phyloP scores from a whole-genome alignment of 106 monocot genomes.

The Dioscorea dumetorum region DNA sequence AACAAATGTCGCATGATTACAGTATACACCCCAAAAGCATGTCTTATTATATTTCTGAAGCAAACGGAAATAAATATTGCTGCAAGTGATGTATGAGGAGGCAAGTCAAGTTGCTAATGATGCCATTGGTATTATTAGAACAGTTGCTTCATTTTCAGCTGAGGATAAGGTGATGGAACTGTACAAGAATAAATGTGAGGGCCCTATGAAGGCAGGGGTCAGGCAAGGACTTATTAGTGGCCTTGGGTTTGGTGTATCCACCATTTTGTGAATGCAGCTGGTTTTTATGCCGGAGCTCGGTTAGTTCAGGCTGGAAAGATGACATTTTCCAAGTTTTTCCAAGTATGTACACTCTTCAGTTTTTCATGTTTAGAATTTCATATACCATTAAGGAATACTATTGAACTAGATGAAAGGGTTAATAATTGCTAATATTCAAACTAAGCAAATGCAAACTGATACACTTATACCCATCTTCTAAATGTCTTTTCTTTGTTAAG shows the following conservation, averaged over 20 bases:
- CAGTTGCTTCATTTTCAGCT: slow-evolving; percentile 54
- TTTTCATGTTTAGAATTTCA: neutral
- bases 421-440: too few species aligned
- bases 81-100: slow-evolving; percentile 50
- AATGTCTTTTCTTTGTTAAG: too few species aligned
- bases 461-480: too few species aligned
- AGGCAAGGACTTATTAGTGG: slow-evolving; percentile 39
- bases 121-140: slow-evolving; percentile 52
- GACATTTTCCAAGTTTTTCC: slow-evolving; percentile 42
- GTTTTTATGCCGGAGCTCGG: slow-evolving; percentile 56
- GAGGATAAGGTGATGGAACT: slow-evolving; percentile 46
- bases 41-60: too few species aligned
- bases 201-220: slow-evolving; percentile 36
- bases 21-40: too few species aligned
- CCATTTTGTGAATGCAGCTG: slow-evolving; percentile 31
- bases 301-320: slow-evolving; percentile 36
- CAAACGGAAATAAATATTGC: too few species aligned
- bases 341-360: slow-evolving; percentile 15
- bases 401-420: too few species aligned
- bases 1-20: too few species aligned
- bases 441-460: too few species aligned
- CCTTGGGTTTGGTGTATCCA: slow-evolving; percentile 47
- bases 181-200: slow-evolving; percentile 40
- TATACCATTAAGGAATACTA: too few species aligned
- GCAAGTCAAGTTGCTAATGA: slow-evolving; percentile 63